Base-by-base conservation (phyloP, 2,329 filamentous ascomycete genomes). In the Dactylonectria macrodidyma region DNA sequence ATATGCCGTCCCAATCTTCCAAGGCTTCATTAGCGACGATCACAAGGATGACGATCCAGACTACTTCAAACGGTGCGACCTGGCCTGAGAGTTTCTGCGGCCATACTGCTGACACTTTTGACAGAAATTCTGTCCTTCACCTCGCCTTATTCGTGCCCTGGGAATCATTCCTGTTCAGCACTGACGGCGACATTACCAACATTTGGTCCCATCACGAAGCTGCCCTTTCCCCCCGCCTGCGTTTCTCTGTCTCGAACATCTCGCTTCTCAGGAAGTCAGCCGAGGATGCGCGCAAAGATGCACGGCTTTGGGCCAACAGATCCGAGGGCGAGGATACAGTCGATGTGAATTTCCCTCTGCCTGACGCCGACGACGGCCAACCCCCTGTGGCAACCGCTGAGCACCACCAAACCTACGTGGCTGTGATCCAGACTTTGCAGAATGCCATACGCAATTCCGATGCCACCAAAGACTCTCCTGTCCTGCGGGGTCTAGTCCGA, bases 1-100 rank as follows among this genome's bases (percentile, higher is more conserved):
- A 0, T 62, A 66, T 34, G 58, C 58, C 6, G 64, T 61, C 44
- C 58, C 46, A 3, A 48, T 66, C 30, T 62, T 66, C n/a, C 52
- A 66, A 24, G 64, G 64, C 36, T 66, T 57, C 57, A 68, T 63
- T 5, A 68, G 66, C 57, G 57, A 68, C 16, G 61, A 68, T n/a
- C 61, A 68, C 51, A 14, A 19, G 51, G 66, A 68, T 11, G 61
- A 68, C 44, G 57, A 68, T 12, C 66, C 57, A 16, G 66, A 65
- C 33, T 68, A 65, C 33, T 68, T 65, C 46, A 67, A 51, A 60
- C 56, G 60, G 64, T 67, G 59, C 24, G n/a, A 38, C 46, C 11
- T 24, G n/a, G n/a, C n/a, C n/a, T n/a, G n/a, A 38, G 8, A 46
- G 4, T 34, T 47, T 11, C n/a, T n/a, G n/a, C n/a, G n/a, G n/a